Base-by-base conservation (phyloP, 108 stramenopile genomes). In the Nitzschia palea region DNA sequence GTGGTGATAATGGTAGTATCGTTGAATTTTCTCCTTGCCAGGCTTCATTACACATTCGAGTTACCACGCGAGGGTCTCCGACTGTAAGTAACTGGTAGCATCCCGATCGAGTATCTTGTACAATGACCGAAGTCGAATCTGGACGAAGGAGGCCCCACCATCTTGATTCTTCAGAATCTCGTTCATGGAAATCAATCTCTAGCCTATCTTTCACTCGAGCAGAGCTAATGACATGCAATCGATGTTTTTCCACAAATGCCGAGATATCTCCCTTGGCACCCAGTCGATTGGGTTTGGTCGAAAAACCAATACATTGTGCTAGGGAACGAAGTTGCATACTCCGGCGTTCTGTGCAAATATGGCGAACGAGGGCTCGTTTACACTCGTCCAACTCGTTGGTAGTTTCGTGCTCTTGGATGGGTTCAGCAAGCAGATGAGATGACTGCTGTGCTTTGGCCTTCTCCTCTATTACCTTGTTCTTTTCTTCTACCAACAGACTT, bases 11-110 rank as follows among this genome's bases (percentile, higher is more conserved):
- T n/a, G 96, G 93, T 10, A 87, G 72, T 42, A 96, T 92, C 0
- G 92, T 93, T 12, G 84, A 81, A 76, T 81, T 85, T 71, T 86
- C 86, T 27, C 88, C 89, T 69, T 89, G 84, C 89, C 86, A 89
- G 20, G 81, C 78, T 15, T 94, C 83, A 20, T 80, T 73, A 56
- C 87, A 92, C 44, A 86, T 53, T 31, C 78, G 62, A 9, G 87
- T 81, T 3, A 92, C 88, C 17, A 96, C 82, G 22, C 71, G 64
- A n/a, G 95, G 83, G 70, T 96, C 89, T 20, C 89, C 93, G 5
- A 86, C 81, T 3, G 90, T 86, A 2, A 96, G 68, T 26, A 95
- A 72, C 52, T 90, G 86, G 69, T 88, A 89, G 2, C 84, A 87
- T 40, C 84, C 80, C 6, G 87, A 86, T 10, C 95, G 67, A 33